These are phyloP conservation scores for Chernovozyma sophiae-reginae DNA, from an alignment of 1,139 yeast species.

Conservation along the genomic window DNA sequence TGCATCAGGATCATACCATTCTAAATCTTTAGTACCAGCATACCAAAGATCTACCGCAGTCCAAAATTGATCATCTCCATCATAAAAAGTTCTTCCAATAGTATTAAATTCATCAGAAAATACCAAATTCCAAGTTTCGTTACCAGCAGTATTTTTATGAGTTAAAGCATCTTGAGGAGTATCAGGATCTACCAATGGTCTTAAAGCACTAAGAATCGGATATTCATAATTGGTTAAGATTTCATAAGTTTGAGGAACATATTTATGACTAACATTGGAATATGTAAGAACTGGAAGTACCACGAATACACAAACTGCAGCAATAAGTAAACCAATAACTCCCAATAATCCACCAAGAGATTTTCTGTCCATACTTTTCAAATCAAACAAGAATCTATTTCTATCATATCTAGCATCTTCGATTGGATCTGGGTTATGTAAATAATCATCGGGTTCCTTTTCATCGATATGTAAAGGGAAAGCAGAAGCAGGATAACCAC, in stretches of 20 bases:
- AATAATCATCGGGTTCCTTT: slow-evolving; percentile 85
- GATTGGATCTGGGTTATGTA: slow-evolving; percentile 92
- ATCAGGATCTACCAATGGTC: slow-evolving; percentile 70
- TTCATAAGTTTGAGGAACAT: slow-evolving; percentile 24
- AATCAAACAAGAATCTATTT: slow-evolving; percentile 54
- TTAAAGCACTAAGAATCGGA: slow-evolving; percentile 56
- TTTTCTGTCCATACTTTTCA: slow-evolving; percentile 56
- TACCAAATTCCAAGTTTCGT: slow-evolving; percentile 57
- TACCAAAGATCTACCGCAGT: slow-evolving; percentile 72
- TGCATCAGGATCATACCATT: slow-evolving; percentile 89
- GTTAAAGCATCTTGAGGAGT: slow-evolving; percentile 59
- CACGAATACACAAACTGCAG: slow-evolving; percentile 62
- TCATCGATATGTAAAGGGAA: slow-evolving; percentile 86
- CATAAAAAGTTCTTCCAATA: slow-evolving; percentile 79
- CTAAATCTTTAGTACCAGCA: slow-evolving; percentile 76
- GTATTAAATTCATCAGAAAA: slow-evolving; percentile 83
- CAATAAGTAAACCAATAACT: slow-evolving; percentile 50
- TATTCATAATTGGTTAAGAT: slow-evolving; percentile 55
- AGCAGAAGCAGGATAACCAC: slow-evolving; percentile 87
- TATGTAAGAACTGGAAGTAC: slow-evolving; percentile 72
- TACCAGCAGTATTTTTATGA: slow-evolving; percentile 48
- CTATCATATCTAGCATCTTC: slow-evolving; percentile 77
- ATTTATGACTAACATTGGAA: slow-evolving; percentile 48
- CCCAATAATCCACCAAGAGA: slow-evolving; percentile 61
- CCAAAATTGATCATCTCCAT: slow-evolving; percentile 83